phyloP scores from a whole-genome alignment of 805 yeast genomes.

The Lipomyces japonicus region DNA sequence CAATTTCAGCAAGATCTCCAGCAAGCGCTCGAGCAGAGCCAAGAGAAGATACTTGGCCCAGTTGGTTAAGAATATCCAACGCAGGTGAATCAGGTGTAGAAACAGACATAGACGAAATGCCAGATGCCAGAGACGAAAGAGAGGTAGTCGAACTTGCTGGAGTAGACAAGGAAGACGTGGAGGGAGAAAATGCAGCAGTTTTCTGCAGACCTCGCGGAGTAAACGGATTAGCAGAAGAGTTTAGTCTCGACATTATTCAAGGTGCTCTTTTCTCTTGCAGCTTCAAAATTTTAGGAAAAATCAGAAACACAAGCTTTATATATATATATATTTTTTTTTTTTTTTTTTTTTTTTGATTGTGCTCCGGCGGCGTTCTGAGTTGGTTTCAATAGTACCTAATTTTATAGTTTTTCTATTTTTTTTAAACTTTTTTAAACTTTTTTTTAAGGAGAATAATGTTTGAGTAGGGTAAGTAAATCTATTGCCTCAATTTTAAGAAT shows the following conservation, averaged over 20 bases:
- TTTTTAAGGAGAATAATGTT: no score
- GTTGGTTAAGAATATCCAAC: constrained; percentile 50
- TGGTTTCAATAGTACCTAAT: no score
- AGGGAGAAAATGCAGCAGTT: constrained; percentile 12
- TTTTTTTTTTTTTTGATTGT: no score
- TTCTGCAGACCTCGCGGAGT: not conserved
- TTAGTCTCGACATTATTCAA: constrained; percentile 14
- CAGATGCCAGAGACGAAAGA: constrained; percentile 46
- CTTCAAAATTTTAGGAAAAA: not conserved
- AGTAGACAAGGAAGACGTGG: constrained; percentile 29
- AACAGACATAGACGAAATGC: constrained; percentile 48
- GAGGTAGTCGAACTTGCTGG: constrained; percentile 47
- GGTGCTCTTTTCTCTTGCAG: no score
- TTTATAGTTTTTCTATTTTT: no score
- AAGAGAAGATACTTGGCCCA: constrained; percentile 51
- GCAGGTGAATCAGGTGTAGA: constrained; percentile 66
- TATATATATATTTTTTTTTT: no score
- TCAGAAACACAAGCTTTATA: not conserved
- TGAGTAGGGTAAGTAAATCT: no score
- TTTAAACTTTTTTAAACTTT: no score
- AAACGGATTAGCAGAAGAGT: constrained; percentile 14
- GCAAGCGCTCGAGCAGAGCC: constrained; percentile 56
- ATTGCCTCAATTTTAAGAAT: no score
- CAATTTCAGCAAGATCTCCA: constrained; percentile 49
- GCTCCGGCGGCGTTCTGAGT: no score